Base-by-base conservation (phyloP, 352 stramenopile genomes). In the Blastocystis sp. region DNA sequence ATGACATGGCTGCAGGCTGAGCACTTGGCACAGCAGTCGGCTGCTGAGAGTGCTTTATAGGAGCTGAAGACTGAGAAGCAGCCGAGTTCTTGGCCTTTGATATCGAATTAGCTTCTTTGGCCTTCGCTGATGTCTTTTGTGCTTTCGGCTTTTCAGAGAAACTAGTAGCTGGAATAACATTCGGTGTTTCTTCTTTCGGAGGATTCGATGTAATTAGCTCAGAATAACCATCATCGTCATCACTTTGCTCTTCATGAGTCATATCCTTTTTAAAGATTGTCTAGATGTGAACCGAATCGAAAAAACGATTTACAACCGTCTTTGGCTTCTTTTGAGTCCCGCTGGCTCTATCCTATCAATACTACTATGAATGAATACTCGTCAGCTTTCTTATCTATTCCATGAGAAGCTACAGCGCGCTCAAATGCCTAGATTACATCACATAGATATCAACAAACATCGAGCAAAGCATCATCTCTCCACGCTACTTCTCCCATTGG, bases 191-290 rank as follows among this genome's bases (percentile, higher is more conserved):
- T 34, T 34, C 29, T 34, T 34, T 34, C 29, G 29, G 29, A 34
- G 29, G 29, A 34, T 59, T 59, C 50, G 50, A 59, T 13, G 50
- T 59, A n/a, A 59, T n/a, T 3, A 59, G 50, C 2, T 59, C 50
- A 59, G 50, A 59, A 59, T 59, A 13, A 59, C 50, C 50, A 59
- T 59, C 50, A 59, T 59, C 50, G 20, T n/a, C 50, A 13, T n/a
- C 20, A n/a, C 20, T n/a, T 13, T 59, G 11, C 13, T n/a, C 13
- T n/a, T 59, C 11, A n/a, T 59, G 11, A 59, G 50, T n/a, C 20
- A n/a, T n/a, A 59, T 59, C 50, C 20, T 59, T 59, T 53, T 84
- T 84, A 23, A 68, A 84, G 53, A 84, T 84, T n/a, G 62, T 68
- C 73, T 84, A 84, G 34, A 26, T 13, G 5, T 9, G 7, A 50